Evolutionary conservation across 306 rosid species (phyloP).

Genomic region (Citrullus amarus): DNA sequence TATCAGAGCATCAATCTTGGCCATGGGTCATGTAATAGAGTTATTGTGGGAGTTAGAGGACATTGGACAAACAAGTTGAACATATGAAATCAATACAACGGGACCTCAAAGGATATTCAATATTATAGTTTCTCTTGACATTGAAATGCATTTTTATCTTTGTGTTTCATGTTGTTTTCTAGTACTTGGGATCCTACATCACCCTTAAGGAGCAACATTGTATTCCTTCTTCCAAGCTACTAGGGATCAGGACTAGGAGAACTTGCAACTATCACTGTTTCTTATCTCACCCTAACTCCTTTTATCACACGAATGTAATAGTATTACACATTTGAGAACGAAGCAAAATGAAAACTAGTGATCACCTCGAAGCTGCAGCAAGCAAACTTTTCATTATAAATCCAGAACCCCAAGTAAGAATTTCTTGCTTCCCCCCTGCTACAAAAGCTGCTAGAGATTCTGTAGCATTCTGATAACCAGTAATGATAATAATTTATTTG

Average conservation of each 20-base stretch:
- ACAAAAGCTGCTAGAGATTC: constrained; percentile 83
- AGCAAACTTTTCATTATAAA: constrained; percentile 68
- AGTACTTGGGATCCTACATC: not conserved
- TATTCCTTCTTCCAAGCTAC: not conserved
- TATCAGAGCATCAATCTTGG: not conserved
- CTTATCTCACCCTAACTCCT: not conserved
- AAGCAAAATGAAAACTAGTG: not conserved
- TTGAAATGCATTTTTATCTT: not conserved
- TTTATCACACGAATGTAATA: not conserved
- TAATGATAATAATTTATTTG: constrained; percentile 8
- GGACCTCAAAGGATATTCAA: not conserved
- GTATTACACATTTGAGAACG: not conserved
- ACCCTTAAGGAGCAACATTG: not conserved
- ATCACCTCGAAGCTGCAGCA: constrained; percentile 79
- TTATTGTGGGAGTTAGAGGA: not conserved
- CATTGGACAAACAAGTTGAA: not conserved
- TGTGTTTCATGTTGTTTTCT: not conserved
- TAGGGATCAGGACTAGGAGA: not conserved
- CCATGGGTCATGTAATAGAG: not conserved
- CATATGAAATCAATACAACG: not conserved
- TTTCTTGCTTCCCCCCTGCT: constrained; percentile 58
- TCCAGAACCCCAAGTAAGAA: constrained; percentile 77
- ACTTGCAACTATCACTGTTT: not conserved
- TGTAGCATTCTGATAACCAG: constrained; percentile 68
- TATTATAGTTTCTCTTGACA: not conserved